A percentile compares a stretch with the other conserved stretches of the same genome.
phyloP scores from a whole-genome alignment of 2,329 filamentous ascomycete genomes.

The Neonectria ditissima region DNA sequence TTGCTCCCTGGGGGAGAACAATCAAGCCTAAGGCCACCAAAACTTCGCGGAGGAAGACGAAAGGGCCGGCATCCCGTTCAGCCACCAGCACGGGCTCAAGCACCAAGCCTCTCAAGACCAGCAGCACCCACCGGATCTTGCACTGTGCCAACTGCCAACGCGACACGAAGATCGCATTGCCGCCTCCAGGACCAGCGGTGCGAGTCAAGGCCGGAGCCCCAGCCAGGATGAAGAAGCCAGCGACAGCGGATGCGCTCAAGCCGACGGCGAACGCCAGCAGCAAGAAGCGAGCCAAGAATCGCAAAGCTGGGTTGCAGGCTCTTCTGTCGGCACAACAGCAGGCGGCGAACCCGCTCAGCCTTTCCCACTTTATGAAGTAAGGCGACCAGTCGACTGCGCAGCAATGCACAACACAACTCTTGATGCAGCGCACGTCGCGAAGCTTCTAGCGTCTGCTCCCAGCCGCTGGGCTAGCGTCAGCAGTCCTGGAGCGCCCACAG shows the following conservation, averaged over 20 bases:
- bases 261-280: constrained; percentile 66
- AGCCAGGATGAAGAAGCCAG: constrained; percentile 36
- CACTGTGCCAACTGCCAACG: constrained; percentile 60
- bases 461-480: constrained; percentile 15
- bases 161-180: constrained; percentile 56
- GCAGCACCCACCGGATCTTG: constrained; percentile 53
- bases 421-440: constrained; percentile 28
- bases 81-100: neutral
- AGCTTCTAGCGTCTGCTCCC: constrained; percentile 41
- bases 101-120: constrained; percentile 24
- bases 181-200: constrained; percentile 50
- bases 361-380: constrained; percentile 66
- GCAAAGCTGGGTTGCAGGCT: constrained; percentile 75
- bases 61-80: constrained; percentile 16
- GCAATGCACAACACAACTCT: too few species aligned
- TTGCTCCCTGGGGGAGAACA: constrained; percentile 60
- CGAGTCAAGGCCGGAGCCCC: constrained; percentile 39
- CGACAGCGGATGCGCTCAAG: constrained; percentile 44
- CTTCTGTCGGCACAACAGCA: constrained; percentile 66
- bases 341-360: constrained; percentile 58
- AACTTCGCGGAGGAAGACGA: constrained; percentile 21
- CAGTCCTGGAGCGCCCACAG: constrained; percentile 5
- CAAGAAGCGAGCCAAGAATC: constrained; percentile 73
- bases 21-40: constrained; percentile 53
- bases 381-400: too few species aligned